Evolutionary conservation across 495 filamentous ascomycete species (phyloP), one percentile per base, ranked within the genome.

Genomic region (Saxophila tyrrhenica): DNA sequence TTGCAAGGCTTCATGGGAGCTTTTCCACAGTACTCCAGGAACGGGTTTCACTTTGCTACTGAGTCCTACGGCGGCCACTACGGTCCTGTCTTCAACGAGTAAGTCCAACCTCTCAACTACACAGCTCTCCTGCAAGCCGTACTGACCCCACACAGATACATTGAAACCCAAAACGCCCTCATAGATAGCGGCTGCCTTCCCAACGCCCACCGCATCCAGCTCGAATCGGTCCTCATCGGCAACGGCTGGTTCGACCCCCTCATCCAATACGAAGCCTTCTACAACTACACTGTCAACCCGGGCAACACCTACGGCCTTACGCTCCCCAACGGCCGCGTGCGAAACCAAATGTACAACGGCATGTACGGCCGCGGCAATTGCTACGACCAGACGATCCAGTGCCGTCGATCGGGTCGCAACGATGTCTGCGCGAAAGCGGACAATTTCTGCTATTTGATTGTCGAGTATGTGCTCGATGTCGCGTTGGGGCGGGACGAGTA

Each of bases 11-110:
- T 83, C 65, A 77, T 82, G 71, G 78, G 79, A 0, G 78, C 73
- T 2, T 83, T 84, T 60, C 80, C 80, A 1, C 62, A 81, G 50
- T 82, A 82, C 65, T 72, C 75, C 0, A 63, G 74, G 13, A 67
- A 74, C 39, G 69, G 72, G 0, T 78, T 82, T 63, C 75, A 79
- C 59, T 80, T 83, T 66, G 70, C 76, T 9, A 79, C 76, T 0
- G 78, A 81, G 60, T 74, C 70, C 25, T 35, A 85, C 56, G 83
- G 83, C 13, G 82, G 82, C 1, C 81, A 80, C 25, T 86, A 85
- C 45, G 83, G 81, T 0, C 83, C 82, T 0, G 69, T 78, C 1
- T 85, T 82, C 57, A 75, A 78, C 35, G 71, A 50, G 41, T 48
- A 1, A 21, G 39, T 25, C 20, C 13, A 25, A 51, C 21, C 20